Conservation (phyloP, 2,329 filamentous ascomycete genomes). For the Trichoderma sp. region DNA sequence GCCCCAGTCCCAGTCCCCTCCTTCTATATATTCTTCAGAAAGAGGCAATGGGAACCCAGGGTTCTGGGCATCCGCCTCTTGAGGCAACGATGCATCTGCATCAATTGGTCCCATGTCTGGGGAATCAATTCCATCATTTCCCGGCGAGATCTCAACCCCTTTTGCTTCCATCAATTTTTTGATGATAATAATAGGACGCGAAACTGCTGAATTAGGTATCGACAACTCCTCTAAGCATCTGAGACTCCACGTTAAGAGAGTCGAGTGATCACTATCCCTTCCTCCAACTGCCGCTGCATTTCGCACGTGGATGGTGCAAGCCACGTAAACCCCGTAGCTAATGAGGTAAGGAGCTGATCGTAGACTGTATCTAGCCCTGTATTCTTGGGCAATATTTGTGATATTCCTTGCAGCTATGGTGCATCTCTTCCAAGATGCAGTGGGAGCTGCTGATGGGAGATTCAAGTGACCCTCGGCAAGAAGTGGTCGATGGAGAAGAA, state of each 20-base stretch:
- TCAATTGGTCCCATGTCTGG: background rate
- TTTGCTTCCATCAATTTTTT: background rate
- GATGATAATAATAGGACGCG: background rate
- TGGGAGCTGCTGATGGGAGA: background rate
- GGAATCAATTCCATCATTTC: background rate
- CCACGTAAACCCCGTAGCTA: constrained; percentile 38
- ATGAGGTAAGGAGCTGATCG: constrained; percentile 36
- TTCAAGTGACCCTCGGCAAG: background rate
- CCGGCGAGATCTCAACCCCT: background rate
- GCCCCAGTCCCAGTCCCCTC: background rate
- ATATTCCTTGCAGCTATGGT: constrained; percentile 34
- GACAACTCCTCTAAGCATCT: background rate
- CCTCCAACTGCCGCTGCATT: constrained; percentile 26
- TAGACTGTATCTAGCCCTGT: constrained; percentile 33
- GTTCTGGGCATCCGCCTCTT: background rate
- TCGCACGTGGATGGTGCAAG: constrained; percentile 40
- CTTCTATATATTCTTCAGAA: background rate
- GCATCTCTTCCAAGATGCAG: constrained; percentile 31
- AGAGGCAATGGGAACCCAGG: background rate
- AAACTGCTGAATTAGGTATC: background rate
- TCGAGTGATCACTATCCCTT: background rate
- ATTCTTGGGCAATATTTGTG: constrained; percentile 31
- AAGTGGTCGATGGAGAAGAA: background rate
- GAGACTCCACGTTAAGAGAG: background rate
- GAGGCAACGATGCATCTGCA: background rate